Conservation (phyloP, 2,329 filamentous ascomycete species). For the Pochonia chlamydosporia region DNA sequence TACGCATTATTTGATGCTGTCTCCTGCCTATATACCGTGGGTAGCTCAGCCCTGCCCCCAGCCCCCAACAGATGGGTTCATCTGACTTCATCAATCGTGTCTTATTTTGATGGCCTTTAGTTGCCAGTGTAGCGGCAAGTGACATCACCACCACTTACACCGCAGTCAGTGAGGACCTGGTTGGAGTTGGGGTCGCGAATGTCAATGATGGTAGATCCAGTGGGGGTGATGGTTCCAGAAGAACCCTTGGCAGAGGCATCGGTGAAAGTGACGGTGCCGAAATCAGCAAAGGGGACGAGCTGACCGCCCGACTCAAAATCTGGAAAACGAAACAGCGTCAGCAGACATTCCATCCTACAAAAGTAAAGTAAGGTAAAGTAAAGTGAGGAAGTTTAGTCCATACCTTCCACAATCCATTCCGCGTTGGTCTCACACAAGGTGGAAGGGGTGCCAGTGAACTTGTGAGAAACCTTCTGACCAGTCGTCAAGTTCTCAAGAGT, state of each 20-base stretch:
- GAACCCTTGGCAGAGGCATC: conserved; percentile 17
- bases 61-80: too few species aligned
- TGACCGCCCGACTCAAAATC: conserved; percentile 21
- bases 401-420: conserved; percentile 55
- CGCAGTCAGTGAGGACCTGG: conserved; percentile 8
- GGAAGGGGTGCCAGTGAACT: conserved; percentile 36
- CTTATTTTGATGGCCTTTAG: neutral
- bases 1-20: too few species aligned
- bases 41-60: too few species aligned
- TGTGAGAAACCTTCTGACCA: conserved; percentile 45
- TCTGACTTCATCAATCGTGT: neutral
- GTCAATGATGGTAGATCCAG: conserved; percentile 13
- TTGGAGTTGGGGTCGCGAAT: conserved; percentile 7
- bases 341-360: neutral
- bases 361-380: too few species aligned
- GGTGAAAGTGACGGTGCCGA: conserved; percentile 22
- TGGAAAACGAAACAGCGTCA: neutral
- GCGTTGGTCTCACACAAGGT: conserved; percentile 49
- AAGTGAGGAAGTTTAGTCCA: too few species aligned
- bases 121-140: conserved; percentile 4
- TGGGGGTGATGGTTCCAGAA: conserved; percentile 13
- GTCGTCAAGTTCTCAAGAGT: conserved; percentile 41
- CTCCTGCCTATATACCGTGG: neutral
- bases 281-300: conserved; percentile 23
- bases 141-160: conserved; percentile 9